A percentile compares a stretch with the other conserved stretches of the same genome.
These are phyloP conservation scores for Eremochloa ophiuroides DNA, from an alignment of 176 grass and related monocot genomes.

Conservation along the genomic window DNA sequence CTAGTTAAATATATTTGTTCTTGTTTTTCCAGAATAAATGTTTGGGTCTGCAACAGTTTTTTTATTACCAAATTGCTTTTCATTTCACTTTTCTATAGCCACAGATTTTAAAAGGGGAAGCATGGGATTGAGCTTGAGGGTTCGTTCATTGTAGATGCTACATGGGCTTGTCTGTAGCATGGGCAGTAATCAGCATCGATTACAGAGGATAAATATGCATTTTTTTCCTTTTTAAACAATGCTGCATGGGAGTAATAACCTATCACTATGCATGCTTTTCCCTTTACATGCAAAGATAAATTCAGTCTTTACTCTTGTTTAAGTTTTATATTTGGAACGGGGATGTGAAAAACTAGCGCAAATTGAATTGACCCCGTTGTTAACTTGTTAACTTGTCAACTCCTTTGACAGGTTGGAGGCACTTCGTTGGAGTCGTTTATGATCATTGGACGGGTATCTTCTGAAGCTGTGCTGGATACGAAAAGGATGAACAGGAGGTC, in stretches of 20 bases:
- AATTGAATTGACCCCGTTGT: background rate
- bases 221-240: background rate
- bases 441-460: slow-evolving; percentile 67
- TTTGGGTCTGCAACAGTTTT: slow-evolving; percentile 20
- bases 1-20: background rate
- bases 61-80: background rate
- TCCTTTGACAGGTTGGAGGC: slow-evolving; percentile 54
- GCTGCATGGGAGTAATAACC: background rate
- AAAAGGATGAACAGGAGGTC: slow-evolving; percentile 44
- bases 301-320: background rate
- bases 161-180: background rate
- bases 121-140: background rate
- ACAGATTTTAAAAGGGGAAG: background rate
- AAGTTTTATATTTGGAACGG: background rate
- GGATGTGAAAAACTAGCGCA: background rate
- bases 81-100: background rate
- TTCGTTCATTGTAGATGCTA: background rate
- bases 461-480: slow-evolving; percentile 67
- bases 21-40: slow-evolving; percentile 1
- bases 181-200: slow-evolving; percentile 1
- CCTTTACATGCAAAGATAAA: background rate
- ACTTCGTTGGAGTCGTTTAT: slow-evolving; percentile 66
- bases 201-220: background rate
- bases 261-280: background rate
- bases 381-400: slow-evolving; percentile 21